These are phyloP conservation scores for Phoenix dactylifera DNA, from an alignment of 176 grass and related monocot species.

Conservation along the genomic window DNA sequence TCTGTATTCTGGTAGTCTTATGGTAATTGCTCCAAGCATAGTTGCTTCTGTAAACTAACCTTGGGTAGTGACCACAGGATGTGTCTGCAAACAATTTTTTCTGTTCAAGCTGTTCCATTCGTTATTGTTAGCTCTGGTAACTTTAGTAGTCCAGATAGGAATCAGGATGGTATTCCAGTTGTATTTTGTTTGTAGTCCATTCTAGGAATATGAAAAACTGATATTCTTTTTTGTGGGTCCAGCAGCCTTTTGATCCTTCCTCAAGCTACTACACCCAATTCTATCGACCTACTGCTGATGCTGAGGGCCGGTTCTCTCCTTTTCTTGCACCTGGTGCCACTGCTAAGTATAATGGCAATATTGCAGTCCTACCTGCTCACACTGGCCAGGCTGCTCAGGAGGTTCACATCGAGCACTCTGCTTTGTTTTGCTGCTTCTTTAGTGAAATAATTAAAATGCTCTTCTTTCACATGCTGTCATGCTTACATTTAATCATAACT, in stretches of 20 bases:
- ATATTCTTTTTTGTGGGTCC: constrained; percentile 31
- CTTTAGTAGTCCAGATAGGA: too few relatives aligned
- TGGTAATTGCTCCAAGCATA: too few relatives aligned
- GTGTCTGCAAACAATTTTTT: too few relatives aligned
- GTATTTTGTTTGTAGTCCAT: too few relatives aligned
- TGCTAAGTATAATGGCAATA: constrained; percentile 50
- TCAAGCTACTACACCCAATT: constrained; percentile 44
- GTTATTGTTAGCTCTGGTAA: too few relatives aligned
- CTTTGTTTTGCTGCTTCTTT: constrained; percentile 16
- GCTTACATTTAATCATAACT: too few relatives aligned
- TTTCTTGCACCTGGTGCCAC: constrained; percentile 36
- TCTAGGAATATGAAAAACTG: too few relatives aligned
- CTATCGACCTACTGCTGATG: constrained; percentile 47
- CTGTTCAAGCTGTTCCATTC: too few relatives aligned
- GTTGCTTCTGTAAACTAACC: too few relatives aligned
- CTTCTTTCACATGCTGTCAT: not conserved
- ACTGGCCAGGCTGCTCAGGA: constrained; percentile 57
- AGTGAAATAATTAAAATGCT: not conserved
- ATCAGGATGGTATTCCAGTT: too few relatives aligned
- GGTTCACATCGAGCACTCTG: constrained; percentile 36
- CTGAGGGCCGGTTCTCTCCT: constrained; percentile 52
- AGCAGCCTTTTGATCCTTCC: constrained; percentile 42
- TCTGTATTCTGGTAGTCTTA: too few relatives aligned
- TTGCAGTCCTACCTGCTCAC: constrained; percentile 46
- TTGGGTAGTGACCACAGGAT: too few relatives aligned